Evolutionary conservation across 2,329 filamentous ascomycete genomes (phyloP).

Genomic region (Colletotrichum gloeosporioides): DNA sequence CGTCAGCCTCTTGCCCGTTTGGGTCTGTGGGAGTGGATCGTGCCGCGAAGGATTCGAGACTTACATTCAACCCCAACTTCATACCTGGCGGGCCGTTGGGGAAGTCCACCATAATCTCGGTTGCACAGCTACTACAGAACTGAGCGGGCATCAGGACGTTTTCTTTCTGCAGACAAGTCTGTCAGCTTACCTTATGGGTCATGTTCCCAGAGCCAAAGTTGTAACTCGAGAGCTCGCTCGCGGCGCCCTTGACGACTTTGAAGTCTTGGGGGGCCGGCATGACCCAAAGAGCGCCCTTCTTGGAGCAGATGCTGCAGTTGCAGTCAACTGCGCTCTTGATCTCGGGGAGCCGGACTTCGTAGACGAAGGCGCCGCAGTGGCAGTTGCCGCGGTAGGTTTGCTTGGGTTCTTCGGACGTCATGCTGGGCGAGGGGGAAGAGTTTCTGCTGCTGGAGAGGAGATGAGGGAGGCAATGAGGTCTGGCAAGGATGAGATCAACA

Average conservation of each 20-base stretch:
- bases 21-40: neutral
- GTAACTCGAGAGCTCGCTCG: constrained; percentile 47
- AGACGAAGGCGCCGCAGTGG: constrained; percentile 61
- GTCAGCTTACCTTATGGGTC: constrained; percentile 45
- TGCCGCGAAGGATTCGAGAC: constrained; percentile 15
- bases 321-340: constrained; percentile 62
- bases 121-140: constrained; percentile 60
- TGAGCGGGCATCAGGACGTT: constrained; percentile 26
- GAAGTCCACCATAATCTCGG: constrained; percentile 40
- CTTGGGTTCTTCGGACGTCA: neutral
- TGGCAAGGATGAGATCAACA: neutral
- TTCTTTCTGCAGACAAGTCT: neutral
- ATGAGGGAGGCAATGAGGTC: neutral
- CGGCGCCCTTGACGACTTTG: constrained; percentile 51
- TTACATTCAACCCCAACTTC: constrained; percentile 47
- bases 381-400: constrained; percentile 61
- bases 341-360: constrained; percentile 58
- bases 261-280: constrained; percentile 37
- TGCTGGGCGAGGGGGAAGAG: neutral
- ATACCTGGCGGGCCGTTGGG: constrained; percentile 31
- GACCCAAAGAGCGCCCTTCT: constrained; percentile 50
- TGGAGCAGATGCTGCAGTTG: constrained; percentile 71
- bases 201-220: constrained; percentile 42
- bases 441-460: neutral
- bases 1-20: neutral